Evolutionary conservation across 495 filamentous ascomycete species (phyloP), one percentile per base, ranked within the genome.

Genomic region (Aspergillus olivimuriae): DNA sequence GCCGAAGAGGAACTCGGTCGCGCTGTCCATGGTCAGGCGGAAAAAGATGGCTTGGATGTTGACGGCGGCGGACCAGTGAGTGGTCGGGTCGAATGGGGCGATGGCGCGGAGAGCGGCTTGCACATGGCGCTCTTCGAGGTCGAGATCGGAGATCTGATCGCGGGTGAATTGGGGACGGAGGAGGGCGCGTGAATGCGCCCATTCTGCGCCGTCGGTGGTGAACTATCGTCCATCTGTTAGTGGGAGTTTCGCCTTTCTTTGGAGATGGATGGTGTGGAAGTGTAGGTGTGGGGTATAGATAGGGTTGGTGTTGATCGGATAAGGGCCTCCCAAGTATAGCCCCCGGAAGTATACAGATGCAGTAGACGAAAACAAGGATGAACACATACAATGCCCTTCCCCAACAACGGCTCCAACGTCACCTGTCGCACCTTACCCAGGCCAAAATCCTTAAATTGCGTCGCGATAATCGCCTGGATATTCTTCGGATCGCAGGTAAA

Each of bases 1-100:
- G 15, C 82, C 82, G 52, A 87, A 82, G 23, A 85, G 70, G 51
- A 86, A 82, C 39, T 83, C 80, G 3, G 78, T 84, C 11, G 80
- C 75, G 5, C 74, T 75, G 61, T 87, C 83, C 20, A 86, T 70
- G 4, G 81, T 82, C 53, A 85, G 66, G 16, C 72, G 70, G 63
- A 77, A 83, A 61, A 84, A 81, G 24, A 84, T 66, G 8, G 64
- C 57, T 46, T 78, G 77, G 34, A 84, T 68, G 51, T 83, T 75
- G 20, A 75, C 66, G 2, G 48, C 51, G 16, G 56, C 34, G 4
- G 70, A 74, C 73, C 73, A 76, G 42, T 61, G 59, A 22, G 44
- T 53, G 4, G 66, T 51, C 2, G 49, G 46, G 1, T 57, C 62
- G n/a, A 66, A 48, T 41, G 55, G 56, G 24, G 24, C 5, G 15